Conservation (phyloP, 305 asterid species). For the Fraxinus sp. region DNA sequence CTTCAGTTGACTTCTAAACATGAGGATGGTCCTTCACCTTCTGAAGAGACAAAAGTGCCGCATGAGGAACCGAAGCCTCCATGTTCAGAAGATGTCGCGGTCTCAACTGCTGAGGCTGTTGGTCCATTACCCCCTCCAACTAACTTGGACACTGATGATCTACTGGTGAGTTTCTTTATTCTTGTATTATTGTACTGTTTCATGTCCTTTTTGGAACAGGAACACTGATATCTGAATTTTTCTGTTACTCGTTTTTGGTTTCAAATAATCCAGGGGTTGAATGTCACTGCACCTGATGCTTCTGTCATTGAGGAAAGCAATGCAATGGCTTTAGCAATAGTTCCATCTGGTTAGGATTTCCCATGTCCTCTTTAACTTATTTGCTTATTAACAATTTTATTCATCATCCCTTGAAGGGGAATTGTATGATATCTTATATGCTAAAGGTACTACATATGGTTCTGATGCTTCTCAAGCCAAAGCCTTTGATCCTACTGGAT, state of each 20-base stretch:
- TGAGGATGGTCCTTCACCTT: constrained; percentile 60
- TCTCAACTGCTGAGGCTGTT: constrained; percentile 44
- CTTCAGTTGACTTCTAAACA: constrained; percentile 88
- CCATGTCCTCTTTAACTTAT: constrained; percentile 2
- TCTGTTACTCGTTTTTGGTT: constrained; percentile 12
- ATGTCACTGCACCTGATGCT: constrained; percentile 48
- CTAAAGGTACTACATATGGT: constrained; percentile 56
- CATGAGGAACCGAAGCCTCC: constrained; percentile 50
- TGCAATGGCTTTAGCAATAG: constrained; percentile 87
- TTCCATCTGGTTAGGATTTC: constrained; percentile 69
- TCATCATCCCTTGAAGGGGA: not conserved
- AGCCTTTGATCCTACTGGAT: constrained; percentile 75
- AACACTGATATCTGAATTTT: constrained; percentile 3
- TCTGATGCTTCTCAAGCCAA: constrained; percentile 47
- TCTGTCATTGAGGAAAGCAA: constrained; percentile 76
- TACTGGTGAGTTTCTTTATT: constrained; percentile 52
- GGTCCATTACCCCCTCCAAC: constrained; percentile 48
- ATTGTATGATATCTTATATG: constrained; percentile 8
- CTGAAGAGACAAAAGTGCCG: constrained; percentile 52
- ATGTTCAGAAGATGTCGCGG: constrained; percentile 43
- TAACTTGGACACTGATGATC: constrained; percentile 65
- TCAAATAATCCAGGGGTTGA: constrained; percentile 61
- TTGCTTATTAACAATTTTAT: not conserved
- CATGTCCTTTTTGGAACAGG: not conserved
- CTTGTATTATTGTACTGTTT: not conserved